A percentile compares a stretch with the other conserved stretches of the same genome.
Evolutionary conservation across 1,284 basidiomycete genomes (phyloP).

Genomic region (Violaceomyces palustris): DNA sequence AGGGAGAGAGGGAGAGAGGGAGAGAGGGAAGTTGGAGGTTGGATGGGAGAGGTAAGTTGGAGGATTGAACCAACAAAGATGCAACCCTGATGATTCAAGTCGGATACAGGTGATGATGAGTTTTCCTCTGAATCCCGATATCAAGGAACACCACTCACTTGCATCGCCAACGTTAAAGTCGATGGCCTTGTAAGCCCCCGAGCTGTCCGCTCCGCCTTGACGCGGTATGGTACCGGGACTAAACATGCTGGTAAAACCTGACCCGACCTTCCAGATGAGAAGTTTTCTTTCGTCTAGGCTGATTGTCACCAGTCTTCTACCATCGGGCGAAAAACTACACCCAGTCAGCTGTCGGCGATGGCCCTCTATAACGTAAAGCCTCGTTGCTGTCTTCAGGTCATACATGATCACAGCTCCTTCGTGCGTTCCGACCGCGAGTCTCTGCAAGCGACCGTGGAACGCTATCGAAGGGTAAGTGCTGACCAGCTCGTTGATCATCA

Average conservation of each 20-base stretch:
- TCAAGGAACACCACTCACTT: background rate
- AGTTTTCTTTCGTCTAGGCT: slow-evolving; percentile 70
- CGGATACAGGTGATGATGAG: too few relatives aligned
- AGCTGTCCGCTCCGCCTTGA: slow-evolving; percentile 71
- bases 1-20: too few relatives aligned
- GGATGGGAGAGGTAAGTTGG: too few relatives aligned
- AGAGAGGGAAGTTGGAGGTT: too few relatives aligned
- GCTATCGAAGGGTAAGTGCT: slow-evolving; percentile 77
- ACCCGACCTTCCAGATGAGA: slow-evolving; percentile 54
- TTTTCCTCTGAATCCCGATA: background rate
- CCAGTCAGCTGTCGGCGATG: slow-evolving; percentile 56
- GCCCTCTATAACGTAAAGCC: slow-evolving; percentile 88
- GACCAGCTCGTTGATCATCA: slow-evolving; percentile 77
- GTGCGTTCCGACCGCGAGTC: slow-evolving; percentile 84
- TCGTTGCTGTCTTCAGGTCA: slow-evolving; percentile 89
- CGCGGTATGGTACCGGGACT: slow-evolving; percentile 82
- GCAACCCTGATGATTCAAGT: too few relatives aligned
- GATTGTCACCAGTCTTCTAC: slow-evolving; percentile 77
- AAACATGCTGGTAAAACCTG: slow-evolving; percentile 70
- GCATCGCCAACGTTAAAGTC: slow-evolving; percentile 35
- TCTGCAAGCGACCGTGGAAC: slow-evolving; percentile 78
- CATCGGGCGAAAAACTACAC: slow-evolving; percentile 75
- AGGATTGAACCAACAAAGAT: too few relatives aligned
- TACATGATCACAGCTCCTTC: slow-evolving; percentile 84
- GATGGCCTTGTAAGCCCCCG: slow-evolving; percentile 48